Base-by-base conservation (phyloP, 306 rosid genomes). In the Nissolia schottii region DNA sequence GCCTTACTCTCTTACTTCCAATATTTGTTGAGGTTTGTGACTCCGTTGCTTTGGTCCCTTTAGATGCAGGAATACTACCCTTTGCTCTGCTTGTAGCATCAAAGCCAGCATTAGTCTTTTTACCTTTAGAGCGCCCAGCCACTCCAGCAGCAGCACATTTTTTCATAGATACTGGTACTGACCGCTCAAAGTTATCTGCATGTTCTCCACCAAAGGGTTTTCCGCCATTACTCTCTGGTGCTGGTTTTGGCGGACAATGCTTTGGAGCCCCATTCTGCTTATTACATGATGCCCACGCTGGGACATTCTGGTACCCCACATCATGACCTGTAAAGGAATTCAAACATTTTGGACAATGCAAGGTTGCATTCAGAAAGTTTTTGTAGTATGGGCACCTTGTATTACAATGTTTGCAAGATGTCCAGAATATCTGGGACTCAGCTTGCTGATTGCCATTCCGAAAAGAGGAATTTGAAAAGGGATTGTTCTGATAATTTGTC, bases 1-100 rank as follows among this genome's bases (percentile, higher is more conserved):
- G 80, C 60, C 86, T 78, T 40, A 65, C 81, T 66, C 92, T 85
- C 86, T 87, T 87, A 35, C 80, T 86, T 19, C 82, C 85, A 62
- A n/a, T 70, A 67, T 75, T 61, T 71, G 78, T 63, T 16, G 84
- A 71, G 49, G 82, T 41, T 28, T 23, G 73, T 18, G 84, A 38
- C 16, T 73, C 78, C 74, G 25, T 78, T 74, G 68, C 48, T 38
- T 79, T 86, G 27, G 63, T 76, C 74, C 68, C 54, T 43, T 79
- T 86, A 19, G 63, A 48, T 24, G 65, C 64, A 62, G 74, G 77
- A 71, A 57, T 73, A 78, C 64, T 70, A 37, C 62, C 71, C 73
- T 76, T 57, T 19, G 75, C 45, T 15, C 41, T 57, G 50, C 70
- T 50, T 46, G 46, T 68, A 69, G 14, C 59, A 56, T 32, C 80